Evolutionary conservation across 352 stramenopile genomes (phyloP), one percentile per base, ranked within the genome.

Genomic region (Phytopythium montanum): DNA sequence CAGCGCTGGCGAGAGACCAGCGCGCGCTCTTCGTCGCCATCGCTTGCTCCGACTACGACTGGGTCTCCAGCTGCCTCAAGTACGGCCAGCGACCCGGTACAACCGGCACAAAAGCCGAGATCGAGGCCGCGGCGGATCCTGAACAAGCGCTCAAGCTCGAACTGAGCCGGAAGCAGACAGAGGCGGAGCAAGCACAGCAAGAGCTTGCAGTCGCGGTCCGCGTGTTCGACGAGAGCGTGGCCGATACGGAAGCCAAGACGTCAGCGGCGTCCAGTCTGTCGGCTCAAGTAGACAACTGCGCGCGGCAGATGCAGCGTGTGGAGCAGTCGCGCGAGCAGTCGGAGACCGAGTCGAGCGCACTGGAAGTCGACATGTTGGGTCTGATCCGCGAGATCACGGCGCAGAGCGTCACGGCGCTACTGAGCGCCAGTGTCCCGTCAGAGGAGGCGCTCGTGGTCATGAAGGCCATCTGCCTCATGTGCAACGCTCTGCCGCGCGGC

Each of bases 381-480:
- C 65, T 85, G 51, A 88, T 90, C 36, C 73, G 79, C 1, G 66
- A 81, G 50, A 88, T 94, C 59, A 91, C 84, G 21, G 81, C 84
- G 44, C 73, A 86, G 29, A 79, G 90, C n/a, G 77, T 92, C n/a
- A 79, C 84, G 1, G 66, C 68, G 19, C 38, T 94, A 10, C 69
- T 94, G 1, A 89, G 87, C 54, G 62, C 70, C 0, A 62, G 85
- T 44, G 66, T 87, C 28, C 85, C 85, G 12, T 68, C 77, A 7
- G 72, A 73, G 10, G 67, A 68, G 9, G 73, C 68, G 3, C 59
- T 91, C 2, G 73, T 90, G 2, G 76, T 92, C 14, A 81, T 91
- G 56, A 92, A 92, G 51, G 75, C 81, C 13, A 73, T 94, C 18
- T 91, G 79, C n/a, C 59, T 94, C 56, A 72, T 91, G 14, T 85